These are phyloP conservation scores for Bipolaris victoriae DNA, from an alignment of 2,329 filamentous ascomycete species.

Conservation along the genomic window DNA sequence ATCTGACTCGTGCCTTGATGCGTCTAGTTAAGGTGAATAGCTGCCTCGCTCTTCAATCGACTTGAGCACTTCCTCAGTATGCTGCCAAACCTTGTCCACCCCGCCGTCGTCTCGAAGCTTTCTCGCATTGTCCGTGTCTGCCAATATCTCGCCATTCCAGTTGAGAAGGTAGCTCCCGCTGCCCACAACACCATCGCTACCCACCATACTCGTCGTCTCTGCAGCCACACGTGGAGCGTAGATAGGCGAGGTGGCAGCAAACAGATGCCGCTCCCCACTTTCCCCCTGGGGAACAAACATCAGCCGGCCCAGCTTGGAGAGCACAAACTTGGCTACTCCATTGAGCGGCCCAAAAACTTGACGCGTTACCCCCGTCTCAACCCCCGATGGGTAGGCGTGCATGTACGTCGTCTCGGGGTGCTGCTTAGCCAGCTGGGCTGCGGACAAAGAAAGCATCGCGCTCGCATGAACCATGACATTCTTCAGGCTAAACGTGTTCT, in stretches of 20 bases:
- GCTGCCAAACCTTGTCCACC: constrained; percentile 38
- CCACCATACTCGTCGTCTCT: constrained; percentile 18
- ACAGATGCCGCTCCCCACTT: constrained; percentile 46
- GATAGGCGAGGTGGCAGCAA: constrained; percentile 32
- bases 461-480: constrained; percentile 33
- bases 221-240: constrained; percentile 28
- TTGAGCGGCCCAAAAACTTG: constrained; percentile 16
- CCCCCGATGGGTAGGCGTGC: constrained; percentile 36
- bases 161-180: constrained; percentile 37
- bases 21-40: background rate
- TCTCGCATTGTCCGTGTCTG: constrained; percentile 23
- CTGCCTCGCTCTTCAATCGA: constrained; percentile 26
- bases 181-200: constrained; percentile 31
- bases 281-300: constrained; percentile 33
- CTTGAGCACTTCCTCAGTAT: constrained; percentile 41
- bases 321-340: constrained; percentile 5
- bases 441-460: constrained; percentile 36
- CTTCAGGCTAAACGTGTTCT: constrained; percentile 32
- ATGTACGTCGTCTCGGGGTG: constrained; percentile 34
- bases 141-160: constrained; percentile 32
- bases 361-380: constrained; percentile 29
- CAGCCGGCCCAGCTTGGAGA: constrained; percentile 19
- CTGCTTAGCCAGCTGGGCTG: constrained; percentile 30
- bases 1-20: background rate
- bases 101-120: constrained; percentile 31